A percentile compares a stretch with the other conserved stretches of the same genome.
Evolutionary conservation across 805 yeast genomes (phyloP).

Genomic region (Sugiyamaella smithiae): DNA sequence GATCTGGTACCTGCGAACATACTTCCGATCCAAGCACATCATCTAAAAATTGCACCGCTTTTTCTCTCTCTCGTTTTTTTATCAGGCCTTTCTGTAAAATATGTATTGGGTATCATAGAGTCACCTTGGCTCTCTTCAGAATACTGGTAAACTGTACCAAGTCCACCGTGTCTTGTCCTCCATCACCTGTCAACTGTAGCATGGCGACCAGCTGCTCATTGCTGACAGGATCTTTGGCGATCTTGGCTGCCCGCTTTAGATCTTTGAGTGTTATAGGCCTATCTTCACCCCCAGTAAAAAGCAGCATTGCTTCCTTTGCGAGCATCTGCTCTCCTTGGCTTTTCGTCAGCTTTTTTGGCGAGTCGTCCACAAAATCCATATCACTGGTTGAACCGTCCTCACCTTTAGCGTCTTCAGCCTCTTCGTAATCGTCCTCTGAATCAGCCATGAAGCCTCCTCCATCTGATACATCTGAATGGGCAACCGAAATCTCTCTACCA

Average conservation of each 20-base stretch:
- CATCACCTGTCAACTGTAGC: conserved; percentile 25
- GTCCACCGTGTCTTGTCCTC: conserved; percentile 19
- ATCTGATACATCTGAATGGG: neutral
- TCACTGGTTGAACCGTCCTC: neutral
- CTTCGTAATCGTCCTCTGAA: neutral
- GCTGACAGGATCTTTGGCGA: conserved; percentile 29
- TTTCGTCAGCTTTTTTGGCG: conserved; percentile 1
- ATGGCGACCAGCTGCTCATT: conserved; percentile 33
- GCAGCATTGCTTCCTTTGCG: conserved; percentile 16
- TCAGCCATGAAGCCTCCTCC: neutral
- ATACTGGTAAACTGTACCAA: conserved; percentile 27
- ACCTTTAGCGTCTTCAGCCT: neutral
- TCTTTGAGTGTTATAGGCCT: conserved; percentile 29
- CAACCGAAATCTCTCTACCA: neutral
- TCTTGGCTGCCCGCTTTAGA: conserved; percentile 23
- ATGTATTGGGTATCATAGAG: conserved; percentile 11
- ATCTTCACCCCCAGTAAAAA: conserved; percentile 20
- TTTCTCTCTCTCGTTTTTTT: conserved; percentile 15
- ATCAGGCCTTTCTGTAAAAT: conserved; percentile 6
- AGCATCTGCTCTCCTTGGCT: conserved; percentile 2
- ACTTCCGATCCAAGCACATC: conserved; percentile 57
- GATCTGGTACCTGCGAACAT: conserved; percentile 84
- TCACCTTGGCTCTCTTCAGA: conserved; percentile 26
- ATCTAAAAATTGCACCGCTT: conserved; percentile 25
- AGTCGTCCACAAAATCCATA: neutral